phyloP scores from a whole-genome alignment of 2,329 filamentous ascomycete species.

The Basipetospora chlamydospora region DNA sequence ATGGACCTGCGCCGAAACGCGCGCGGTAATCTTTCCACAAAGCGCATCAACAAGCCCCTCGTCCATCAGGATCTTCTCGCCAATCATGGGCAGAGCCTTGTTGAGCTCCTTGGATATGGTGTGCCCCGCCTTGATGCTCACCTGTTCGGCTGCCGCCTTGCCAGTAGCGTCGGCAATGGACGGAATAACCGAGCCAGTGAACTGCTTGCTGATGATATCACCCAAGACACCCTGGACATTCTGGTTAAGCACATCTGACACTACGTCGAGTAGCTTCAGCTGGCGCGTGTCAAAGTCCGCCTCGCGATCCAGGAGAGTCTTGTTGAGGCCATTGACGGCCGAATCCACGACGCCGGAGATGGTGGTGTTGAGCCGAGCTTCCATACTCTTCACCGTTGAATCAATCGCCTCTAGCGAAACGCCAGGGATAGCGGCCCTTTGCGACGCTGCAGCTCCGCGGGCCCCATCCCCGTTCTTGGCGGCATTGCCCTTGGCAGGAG shows the following conservation, averaged over 20 bases:
- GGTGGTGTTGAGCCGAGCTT: constrained; percentile 32
- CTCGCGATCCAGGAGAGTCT: constrained; percentile 44
- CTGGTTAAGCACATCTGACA: constrained; percentile 44
- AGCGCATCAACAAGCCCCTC: constrained; percentile 3
- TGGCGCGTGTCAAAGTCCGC: constrained; percentile 37
- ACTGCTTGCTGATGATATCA: constrained; percentile 61
- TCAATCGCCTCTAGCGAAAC: constrained; percentile 34
- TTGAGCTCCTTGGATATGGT: constrained; percentile 61
- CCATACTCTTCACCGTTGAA: constrained; percentile 37
- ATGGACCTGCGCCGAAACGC: constrained; percentile 39
- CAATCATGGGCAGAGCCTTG: constrained; percentile 51
- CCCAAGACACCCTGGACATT: constrained; percentile 59
- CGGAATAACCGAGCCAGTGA: constrained; percentile 63
- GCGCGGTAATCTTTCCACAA: constrained; percentile 1
- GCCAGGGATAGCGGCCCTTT: constrained; percentile 8
- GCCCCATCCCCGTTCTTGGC: constrained; percentile 14
- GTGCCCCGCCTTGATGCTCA: constrained; percentile 53
- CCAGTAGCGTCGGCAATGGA: constrained; percentile 53
- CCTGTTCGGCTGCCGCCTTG: constrained; percentile 54
- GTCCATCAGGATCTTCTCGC: constrained; percentile 9
- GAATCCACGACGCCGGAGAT: constrained; percentile 32
- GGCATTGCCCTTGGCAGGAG: constrained; percentile 17
- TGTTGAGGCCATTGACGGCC: constrained; percentile 45
- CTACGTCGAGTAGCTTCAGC: constrained; percentile 39
- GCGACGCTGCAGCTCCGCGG: constrained; percentile 9